phyloP scores from a whole-genome alignment of 306 rosid genomes.

The Quercus ilex region DNA sequence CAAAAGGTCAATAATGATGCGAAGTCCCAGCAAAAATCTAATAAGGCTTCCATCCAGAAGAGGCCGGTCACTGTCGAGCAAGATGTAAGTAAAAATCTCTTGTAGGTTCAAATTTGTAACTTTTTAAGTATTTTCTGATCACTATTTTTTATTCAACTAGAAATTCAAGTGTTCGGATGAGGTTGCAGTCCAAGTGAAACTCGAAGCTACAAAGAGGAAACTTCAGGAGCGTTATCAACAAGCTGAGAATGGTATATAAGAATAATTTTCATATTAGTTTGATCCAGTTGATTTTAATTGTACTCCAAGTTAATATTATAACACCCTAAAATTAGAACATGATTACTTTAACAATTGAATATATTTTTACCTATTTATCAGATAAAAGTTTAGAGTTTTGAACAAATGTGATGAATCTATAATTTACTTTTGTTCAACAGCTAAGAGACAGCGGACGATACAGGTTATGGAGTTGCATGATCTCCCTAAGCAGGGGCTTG shows the following conservation, averaged over 20 bases:
- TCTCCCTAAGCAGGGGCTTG: constrained; percentile 72
- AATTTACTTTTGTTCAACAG: constrained; percentile 37
- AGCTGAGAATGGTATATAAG: constrained; percentile 72
- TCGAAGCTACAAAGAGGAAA: constrained; percentile 92
- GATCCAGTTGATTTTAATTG: background rate
- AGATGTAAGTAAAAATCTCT: constrained; percentile 46
- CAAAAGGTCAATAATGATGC: constrained; percentile 32
- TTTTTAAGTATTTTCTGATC: constrained; percentile 28
- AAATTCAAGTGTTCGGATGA: constrained; percentile 58
- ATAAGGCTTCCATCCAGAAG: constrained; percentile 38
- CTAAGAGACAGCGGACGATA: constrained; percentile 85
- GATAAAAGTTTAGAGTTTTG: background rate
- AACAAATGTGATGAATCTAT: constrained; percentile 7
- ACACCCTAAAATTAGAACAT: background rate
- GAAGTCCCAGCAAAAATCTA: constrained; percentile 40
- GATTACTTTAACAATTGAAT: too few species aligned
- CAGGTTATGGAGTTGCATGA: constrained; percentile 94
- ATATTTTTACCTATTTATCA: background rate
- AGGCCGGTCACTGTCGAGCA: constrained; percentile 41
- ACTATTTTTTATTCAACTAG: constrained; percentile 23
- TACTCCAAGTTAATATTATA: too few species aligned
- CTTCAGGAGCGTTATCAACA: constrained; percentile 96
- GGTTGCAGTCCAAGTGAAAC: constrained; percentile 56
- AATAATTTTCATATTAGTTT: background rate
- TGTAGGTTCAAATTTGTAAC: background rate